phyloP scores from a whole-genome alignment of 225 moss, liverwort and hornwort species.

The Rhytidiadelphus loreus region DNA sequence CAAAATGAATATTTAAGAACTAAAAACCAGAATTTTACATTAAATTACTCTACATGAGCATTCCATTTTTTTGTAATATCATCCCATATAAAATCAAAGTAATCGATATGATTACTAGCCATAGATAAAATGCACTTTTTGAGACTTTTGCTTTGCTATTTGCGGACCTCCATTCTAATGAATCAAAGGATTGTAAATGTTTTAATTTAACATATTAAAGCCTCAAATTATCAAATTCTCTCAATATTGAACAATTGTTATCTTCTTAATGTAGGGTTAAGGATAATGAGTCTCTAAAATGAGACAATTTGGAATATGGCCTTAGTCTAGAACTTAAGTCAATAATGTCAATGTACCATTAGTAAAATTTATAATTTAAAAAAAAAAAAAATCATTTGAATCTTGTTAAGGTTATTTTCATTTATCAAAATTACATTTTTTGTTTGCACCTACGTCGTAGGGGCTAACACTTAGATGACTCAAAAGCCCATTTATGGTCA shows the following conservation, averaged over 20 bases:
- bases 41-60: not conserved
- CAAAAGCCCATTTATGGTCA: not conserved
- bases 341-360: too few species aligned
- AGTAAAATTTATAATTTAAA: not conserved
- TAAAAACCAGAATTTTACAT: not conserved
- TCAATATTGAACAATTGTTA: too few species aligned
- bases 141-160: too few species aligned
- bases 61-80: not conserved
- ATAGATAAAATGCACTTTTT: too few species aligned
- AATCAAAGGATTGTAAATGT: too few species aligned
- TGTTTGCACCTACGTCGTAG: rapidly evolving
- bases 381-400: not conserved
- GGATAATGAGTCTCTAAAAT: too few species aligned
- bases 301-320: too few species aligned
- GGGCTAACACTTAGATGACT: not conserved
- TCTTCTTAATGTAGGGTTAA: too few species aligned
- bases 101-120: not conserved
- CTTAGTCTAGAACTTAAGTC: not conserved
- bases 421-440: not conserved
- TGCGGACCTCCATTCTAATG: too few species aligned
- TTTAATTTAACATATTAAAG: too few species aligned
- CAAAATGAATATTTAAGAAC: not conserved
- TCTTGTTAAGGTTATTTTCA: not conserved
- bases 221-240: too few species aligned
- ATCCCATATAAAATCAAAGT: not conserved